A percentile compares a stretch with the other conserved stretches of the same genome.
Conservation (phyloP, 148 eudicot genomes). For the Euryodendron excelsum region DNA sequence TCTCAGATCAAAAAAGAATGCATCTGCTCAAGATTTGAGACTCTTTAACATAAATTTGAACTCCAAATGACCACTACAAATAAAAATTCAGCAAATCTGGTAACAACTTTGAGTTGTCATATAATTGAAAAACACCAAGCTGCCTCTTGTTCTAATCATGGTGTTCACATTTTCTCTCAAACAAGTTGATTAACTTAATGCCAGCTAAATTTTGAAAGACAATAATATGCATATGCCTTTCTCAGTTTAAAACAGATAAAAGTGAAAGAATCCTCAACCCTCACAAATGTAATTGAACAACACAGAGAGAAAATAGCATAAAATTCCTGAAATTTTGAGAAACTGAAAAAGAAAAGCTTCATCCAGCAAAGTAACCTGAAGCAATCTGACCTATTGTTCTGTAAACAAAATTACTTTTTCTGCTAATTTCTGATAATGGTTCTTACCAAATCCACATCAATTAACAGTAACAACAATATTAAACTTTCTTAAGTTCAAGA, state of each 20-base stretch:
- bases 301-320: not conserved
- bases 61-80: no score
- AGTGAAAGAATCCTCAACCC: not conserved
- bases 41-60: no score
- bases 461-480: no score
- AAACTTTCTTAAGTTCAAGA: not conserved
- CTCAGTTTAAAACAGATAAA: not conserved
- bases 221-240: not conserved
- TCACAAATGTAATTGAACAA: not conserved
- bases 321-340: not conserved
- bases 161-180: not conserved
- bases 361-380: no score
- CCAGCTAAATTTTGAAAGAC: not conserved
- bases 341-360: not conserved
- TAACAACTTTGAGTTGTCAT: not conserved
- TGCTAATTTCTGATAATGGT: no score
- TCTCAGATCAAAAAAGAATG: no score
- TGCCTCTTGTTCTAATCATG: no score
- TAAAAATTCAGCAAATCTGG: not conserved
- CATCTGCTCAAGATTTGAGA: no score
- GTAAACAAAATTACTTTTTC: not conserved
- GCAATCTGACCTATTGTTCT: not conserved
- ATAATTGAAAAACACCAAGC: not conserved
- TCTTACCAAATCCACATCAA: not conserved
- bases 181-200: not conserved